phyloP scores from a whole-genome alignment of 2,329 filamentous ascomycete genomes.

The Pseudogymnoascus sp. region DNA sequence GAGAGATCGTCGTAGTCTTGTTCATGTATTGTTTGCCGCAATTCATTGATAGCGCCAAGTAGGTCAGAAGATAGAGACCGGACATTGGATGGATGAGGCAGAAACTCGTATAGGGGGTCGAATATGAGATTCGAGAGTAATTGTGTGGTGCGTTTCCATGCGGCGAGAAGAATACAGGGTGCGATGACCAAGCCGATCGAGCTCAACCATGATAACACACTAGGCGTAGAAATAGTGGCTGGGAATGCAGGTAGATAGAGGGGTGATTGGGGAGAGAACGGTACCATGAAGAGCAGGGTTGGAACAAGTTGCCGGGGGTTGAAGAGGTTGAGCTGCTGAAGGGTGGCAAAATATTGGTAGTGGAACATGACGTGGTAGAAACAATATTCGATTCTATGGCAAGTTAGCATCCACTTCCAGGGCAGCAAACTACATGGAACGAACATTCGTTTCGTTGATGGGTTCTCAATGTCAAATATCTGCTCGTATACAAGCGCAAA shows the following conservation, averaged over 20 bases:
- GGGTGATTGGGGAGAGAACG: constrained; percentile 23
- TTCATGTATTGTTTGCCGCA: constrained; percentile 12
- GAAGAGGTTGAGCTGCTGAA: constrained; percentile 26
- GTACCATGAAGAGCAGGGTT: constrained; percentile 21
- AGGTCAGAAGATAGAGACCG: constrained; percentile 13
- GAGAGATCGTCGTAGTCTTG: background rate
- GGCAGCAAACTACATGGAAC: constrained; percentile 6
- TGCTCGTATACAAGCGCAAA: constrained; percentile 12
- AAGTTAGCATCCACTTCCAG: constrained; percentile 17
- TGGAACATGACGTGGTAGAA: constrained; percentile 23
- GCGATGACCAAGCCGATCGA: constrained; percentile 15
- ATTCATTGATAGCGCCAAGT: constrained; percentile 20
- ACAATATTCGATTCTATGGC: constrained; percentile 17
- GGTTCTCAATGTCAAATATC: constrained; percentile 9
- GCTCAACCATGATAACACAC: constrained; percentile 15
- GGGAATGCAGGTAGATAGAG: constrained; percentile 16
- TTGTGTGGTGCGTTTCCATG: constrained; percentile 20
- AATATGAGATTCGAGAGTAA: constrained; percentile 20
- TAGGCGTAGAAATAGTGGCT: constrained; percentile 10
- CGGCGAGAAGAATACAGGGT: constrained; percentile 22
- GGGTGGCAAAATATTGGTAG: constrained; percentile 25
- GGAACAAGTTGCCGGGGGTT: constrained; percentile 18
- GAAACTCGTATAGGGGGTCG: constrained; percentile 22
- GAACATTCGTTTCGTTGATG: constrained; percentile 11
- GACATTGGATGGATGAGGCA: constrained; percentile 24